Conservation (phyloP, 2,329 filamentous ascomycete species). For the Fusarium oligoseptatum region DNA sequence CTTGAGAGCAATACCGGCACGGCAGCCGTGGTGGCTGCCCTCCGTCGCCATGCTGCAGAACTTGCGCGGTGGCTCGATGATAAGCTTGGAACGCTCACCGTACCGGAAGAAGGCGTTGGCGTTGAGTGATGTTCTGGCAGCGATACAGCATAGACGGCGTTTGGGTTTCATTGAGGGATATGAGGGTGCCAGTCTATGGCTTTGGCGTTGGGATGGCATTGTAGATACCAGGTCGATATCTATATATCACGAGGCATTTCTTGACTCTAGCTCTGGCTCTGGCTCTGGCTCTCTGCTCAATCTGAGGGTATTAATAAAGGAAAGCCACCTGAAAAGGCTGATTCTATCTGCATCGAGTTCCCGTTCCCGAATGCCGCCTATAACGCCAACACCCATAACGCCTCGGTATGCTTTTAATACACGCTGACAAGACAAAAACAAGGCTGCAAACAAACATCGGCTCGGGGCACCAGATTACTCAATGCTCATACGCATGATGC, state of each 20-base stretch:
- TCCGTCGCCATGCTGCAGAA: conserved; percentile 70
- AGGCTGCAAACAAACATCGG: neutral
- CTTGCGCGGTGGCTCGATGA: conserved; percentile 71
- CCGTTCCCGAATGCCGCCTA: neutral
- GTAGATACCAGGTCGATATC: conserved; percentile 43
- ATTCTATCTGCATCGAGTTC: conserved; percentile 24
- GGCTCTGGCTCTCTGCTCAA: conserved; percentile 16
- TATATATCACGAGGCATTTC: conserved; percentile 29
- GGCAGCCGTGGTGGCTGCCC: conserved; percentile 62
- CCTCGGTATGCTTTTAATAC: conserved; percentile 36
- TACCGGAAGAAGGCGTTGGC: conserved; percentile 66
- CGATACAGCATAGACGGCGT: conserved; percentile 43
- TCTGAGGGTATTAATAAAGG: conserved; percentile 36
- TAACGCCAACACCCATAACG: conserved; percentile 36
- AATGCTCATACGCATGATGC: conserved; percentile 97
- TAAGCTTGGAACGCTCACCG: conserved; percentile 66
- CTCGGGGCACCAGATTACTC: conserved; percentile 66
- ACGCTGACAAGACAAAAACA: conserved; percentile 8
- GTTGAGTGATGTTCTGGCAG: conserved; percentile 43
- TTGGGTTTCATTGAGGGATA: conserved; percentile 32
- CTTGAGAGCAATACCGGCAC: conserved; percentile 55
- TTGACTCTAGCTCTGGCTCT: conserved; percentile 1
- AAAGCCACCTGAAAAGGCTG: conserved; percentile 22
- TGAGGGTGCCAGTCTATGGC: conserved; percentile 18
- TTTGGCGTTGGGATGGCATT: conserved; percentile 41